Conservation (phyloP, 352 stramenopile genomes). For the Pythium myriotylum region DNA sequence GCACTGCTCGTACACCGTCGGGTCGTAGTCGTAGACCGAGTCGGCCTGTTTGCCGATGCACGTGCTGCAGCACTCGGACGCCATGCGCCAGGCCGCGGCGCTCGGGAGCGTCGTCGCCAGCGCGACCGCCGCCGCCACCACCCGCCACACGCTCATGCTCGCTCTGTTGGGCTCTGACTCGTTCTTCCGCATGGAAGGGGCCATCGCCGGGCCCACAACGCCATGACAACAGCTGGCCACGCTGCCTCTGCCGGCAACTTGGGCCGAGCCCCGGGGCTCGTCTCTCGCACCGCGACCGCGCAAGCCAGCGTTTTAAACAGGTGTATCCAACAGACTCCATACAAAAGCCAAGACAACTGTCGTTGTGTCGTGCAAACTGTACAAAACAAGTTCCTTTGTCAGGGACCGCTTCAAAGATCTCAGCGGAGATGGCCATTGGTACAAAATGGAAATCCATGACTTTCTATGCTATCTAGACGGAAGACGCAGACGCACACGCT, state of each 20-base stretch:
- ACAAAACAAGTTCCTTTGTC: neutral
- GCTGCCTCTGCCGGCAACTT: slow-evolving; percentile 6
- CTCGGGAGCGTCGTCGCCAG: slow-evolving; percentile 3
- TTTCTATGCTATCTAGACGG: no score
- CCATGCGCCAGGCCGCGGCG: neutral
- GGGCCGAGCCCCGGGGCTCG: neutral
- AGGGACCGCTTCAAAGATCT: slow-evolving; percentile 7
- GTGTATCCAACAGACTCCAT: neutral
- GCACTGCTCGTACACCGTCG: slow-evolving; percentile 23
- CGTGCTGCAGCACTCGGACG: slow-evolving; percentile 29
- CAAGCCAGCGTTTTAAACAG: slow-evolving; percentile 3
- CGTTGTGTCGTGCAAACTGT: neutral
- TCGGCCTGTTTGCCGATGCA: slow-evolving; percentile 28
- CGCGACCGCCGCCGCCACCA: neutral
- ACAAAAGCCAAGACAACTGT: neutral
- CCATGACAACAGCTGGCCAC: slow-evolving; percentile 22
- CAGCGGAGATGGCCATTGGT: neutral
- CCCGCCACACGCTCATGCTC: slow-evolving; percentile 14
- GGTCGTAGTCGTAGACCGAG: slow-evolving; percentile 29
- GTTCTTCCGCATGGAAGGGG: slow-evolving; percentile 15
- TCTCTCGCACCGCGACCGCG: slow-evolving; percentile 9
- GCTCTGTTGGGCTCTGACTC: neutral
- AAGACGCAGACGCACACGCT: neutral
- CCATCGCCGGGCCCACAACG: slow-evolving; percentile 17
- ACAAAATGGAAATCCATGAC: no score